Percentiles rank a stretch among this genome's conserved stretches.
Conservation (phyloP, 2,329 filamentous ascomycete genomes). For the Sclerotinia subarctica region DNA sequence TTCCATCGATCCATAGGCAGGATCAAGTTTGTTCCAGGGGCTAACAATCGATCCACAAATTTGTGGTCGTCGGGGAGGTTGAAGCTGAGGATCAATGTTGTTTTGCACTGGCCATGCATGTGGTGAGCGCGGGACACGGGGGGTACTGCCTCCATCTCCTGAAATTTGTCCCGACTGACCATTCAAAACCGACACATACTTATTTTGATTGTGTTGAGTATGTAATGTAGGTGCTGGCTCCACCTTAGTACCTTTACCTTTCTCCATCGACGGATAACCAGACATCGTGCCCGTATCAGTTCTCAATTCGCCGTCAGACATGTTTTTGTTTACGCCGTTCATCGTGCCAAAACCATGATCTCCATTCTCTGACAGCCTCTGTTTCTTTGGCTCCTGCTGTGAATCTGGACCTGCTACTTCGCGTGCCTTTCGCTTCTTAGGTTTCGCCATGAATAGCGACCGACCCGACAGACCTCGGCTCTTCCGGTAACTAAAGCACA, state of each 20-base stretch:
- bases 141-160: neutral
- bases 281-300: neutral
- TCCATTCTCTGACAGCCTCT: neutral
- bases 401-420: neutral
- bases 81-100: too few species aligned
- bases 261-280: too few species aligned
- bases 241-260: too few species aligned
- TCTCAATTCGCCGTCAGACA: fast-evolving
- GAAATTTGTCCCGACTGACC: neutral
- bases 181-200: neutral
- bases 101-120: too few species aligned
- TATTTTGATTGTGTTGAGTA: neutral
- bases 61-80: neutral
- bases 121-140: neutral
- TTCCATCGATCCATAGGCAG: fast-evolving
- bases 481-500: neutral
- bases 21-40: neutral
- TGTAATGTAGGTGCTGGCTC: neutral
- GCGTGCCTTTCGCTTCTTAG: neutral
- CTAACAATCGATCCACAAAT: neutral
- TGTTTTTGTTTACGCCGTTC: too few species aligned
- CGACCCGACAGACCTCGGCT: neutral
- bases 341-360: neutral
- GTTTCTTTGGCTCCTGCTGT: neutral
- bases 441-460: neutral